A percentile compares a stretch with the other conserved stretches of the same genome.
These are phyloP conservation scores for Puccinia polysora DNA, from an alignment of 1,284 basidiomycete genomes.

Conservation along the genomic window DNA sequence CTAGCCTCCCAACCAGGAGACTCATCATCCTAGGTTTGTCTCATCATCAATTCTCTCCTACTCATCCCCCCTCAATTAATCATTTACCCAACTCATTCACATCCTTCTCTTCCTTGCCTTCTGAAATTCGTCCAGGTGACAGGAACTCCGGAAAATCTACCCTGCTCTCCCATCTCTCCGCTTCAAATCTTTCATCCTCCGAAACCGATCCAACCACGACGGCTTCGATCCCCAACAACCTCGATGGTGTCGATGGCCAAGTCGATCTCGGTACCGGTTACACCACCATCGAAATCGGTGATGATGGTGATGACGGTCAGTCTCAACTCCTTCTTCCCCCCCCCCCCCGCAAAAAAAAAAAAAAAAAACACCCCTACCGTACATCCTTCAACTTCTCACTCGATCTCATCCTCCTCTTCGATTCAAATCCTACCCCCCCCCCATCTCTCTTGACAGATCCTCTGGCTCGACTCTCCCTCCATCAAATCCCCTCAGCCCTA, in stretches of 20 bases:
- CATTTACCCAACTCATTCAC: not conserved
- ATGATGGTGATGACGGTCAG: constrained; percentile 82
- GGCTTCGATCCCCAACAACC: constrained; percentile 45
- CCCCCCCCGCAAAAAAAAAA: no score
- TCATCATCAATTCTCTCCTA: no score
- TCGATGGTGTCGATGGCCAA: constrained; percentile 46
- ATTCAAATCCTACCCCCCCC: constrained; percentile 25
- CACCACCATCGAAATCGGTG: constrained; percentile 75
- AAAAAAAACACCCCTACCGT: no score
- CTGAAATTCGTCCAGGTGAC: constrained; percentile 56
- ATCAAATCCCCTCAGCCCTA: constrained; percentile 39
- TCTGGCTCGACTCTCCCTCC: constrained; percentile 41
- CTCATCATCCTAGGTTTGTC: constrained; percentile 31
- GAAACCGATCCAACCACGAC: constrained; percentile 54
- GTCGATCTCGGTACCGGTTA: constrained; percentile 77
- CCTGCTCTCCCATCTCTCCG: constrained; percentile 61
- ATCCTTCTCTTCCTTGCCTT: not conserved
- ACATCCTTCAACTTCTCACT: not conserved
- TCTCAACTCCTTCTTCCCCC: constrained; percentile 42
- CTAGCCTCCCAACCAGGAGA: constrained; percentile 27
- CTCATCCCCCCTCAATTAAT: not conserved
- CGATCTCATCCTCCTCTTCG: not conserved
- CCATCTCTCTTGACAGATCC: constrained; percentile 35
- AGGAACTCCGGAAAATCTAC: constrained; percentile 71
- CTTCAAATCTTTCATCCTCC: constrained; percentile 61